A percentile compares a stretch with the other conserved stretches of the same genome.
Conservation (phyloP, 345 rosid genomes). For the Pelargonium nanum region DNA sequence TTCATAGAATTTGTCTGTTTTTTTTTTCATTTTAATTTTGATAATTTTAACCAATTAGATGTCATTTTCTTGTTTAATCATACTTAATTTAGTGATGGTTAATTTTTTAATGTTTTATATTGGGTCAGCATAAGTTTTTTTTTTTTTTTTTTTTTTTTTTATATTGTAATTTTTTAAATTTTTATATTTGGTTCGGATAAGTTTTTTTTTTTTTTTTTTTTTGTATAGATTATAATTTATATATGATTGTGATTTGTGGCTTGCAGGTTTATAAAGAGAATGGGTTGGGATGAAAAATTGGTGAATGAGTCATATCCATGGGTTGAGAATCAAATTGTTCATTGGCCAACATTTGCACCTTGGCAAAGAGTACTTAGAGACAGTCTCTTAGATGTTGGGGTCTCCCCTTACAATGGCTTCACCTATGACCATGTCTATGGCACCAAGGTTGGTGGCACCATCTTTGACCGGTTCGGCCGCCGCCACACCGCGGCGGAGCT, state of each 20-base stretch:
- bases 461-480: slow-evolving; percentile 77
- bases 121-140: too few relatives aligned
- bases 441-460: slow-evolving; percentile 93
- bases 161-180: too few relatives aligned
- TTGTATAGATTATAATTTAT: too few relatives aligned
- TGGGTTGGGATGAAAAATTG: slow-evolving; percentile 72
- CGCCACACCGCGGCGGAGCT: slow-evolving; percentile 92
- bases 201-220: too few relatives aligned
- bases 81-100: too few relatives aligned
- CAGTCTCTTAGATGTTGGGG: slow-evolving; percentile 69
- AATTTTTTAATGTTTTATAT: too few relatives aligned
- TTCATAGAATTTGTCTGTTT: too few relatives aligned
- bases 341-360: slow-evolving; percentile 45
- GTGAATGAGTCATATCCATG: slow-evolving; percentile 85
- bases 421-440: slow-evolving; percentile 84
- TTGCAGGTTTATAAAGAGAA: slow-evolving; percentile 60
- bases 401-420: slow-evolving; percentile 83
- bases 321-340: slow-evolving; percentile 74
- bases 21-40: too few relatives aligned
- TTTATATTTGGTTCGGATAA: too few relatives aligned
- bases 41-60: too few relatives aligned
- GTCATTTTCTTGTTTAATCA: too few relatives aligned
- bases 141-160: not conserved
- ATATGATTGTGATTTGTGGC: not conserved
- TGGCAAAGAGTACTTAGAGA: slow-evolving; percentile 78